Conservation (phyloP, 2,329 filamentous ascomycete species). For the Calonectria crousiana region DNA sequence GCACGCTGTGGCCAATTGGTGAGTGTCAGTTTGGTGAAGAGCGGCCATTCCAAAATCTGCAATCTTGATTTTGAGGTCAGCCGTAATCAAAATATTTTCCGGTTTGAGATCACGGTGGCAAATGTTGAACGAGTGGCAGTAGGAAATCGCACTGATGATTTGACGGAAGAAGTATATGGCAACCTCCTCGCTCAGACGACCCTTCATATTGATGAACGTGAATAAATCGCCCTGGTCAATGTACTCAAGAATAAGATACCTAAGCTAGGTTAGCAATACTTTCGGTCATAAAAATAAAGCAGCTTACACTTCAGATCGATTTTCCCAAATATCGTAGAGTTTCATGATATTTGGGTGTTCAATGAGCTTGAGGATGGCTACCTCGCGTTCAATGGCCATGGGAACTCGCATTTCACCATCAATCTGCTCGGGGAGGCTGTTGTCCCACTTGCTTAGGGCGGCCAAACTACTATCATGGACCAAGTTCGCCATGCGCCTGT, state of each 20-base stretch:
- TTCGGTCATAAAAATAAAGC: not conserved
- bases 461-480: constrained; percentile 89
- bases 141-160: constrained; percentile 90
- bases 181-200: constrained; percentile 82
- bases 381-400: constrained; percentile 91
- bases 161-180: constrained; percentile 90
- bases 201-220: constrained; percentile 81
- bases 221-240: constrained; percentile 86
- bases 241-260: constrained; percentile 95
- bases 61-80: constrained; percentile 84
- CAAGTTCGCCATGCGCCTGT: constrained; percentile 82
- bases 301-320: constrained; percentile 89
- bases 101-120: constrained; percentile 97
- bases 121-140: constrained; percentile 94
- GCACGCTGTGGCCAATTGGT: constrained; percentile 88
- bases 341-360: constrained; percentile 96
- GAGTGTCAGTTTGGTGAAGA: constrained; percentile 81
- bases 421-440: constrained; percentile 64
- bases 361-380: constrained; percentile 96
- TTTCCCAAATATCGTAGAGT: constrained; percentile 98
- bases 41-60: constrained; percentile 99
- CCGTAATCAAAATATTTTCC: constrained; percentile 92
- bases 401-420: constrained; percentile 80
- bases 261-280: constrained; percentile 52
- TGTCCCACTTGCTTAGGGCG: constrained; percentile 81